Base-by-base conservation (phyloP, 2,329 filamentous ascomycete genomes). In the Clonostachys solani region DNA sequence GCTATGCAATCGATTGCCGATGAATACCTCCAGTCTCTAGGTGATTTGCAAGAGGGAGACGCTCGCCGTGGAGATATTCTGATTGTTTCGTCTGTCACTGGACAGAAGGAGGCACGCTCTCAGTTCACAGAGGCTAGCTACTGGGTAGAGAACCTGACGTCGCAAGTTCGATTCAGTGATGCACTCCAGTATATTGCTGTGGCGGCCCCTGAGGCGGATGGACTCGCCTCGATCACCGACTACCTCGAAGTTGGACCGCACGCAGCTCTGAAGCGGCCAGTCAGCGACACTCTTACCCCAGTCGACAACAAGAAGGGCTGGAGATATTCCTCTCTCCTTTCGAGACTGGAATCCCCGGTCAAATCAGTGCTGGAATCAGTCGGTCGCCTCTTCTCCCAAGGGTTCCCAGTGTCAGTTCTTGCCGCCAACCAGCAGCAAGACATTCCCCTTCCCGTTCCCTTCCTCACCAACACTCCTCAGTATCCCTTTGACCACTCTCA, bases 381-480 rank as follows among this genome's bases (percentile, higher is more conserved):
- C 4, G 66, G 60, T 4, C 61, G 54, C 1, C 57, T 77, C 8
- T 72, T 72, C 51, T 61, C 59, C 16, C 71, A 66, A 46, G 73
- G 72, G 3, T 60, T 60, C 6, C 46, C 54, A 9, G 55, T 75
- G 9, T 60, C 75, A 48, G 66, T 77, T 34, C 59, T 61, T 35
- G 66, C 67, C 5, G 62, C 74, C 54, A 76, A 76, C 36, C 12
- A n/a, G 12, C 17, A 29, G 6, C 23, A 29, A 29, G 8, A 29
- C 10, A 7, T 15, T 16, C 13, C 33, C 15, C n/a, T 17, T 12
- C 43, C 33, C 13, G 18, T 18, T 17, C 33, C 33, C 2, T 40
- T 40, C 37, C 37, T 40, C n/a, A 18, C 17, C 7, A 18, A 56
- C 41, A 35, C 60, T 12, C 54, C 55, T 9, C 43, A 50, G 5